phyloP scores from a whole-genome alignment of 495 filamentous ascomycete genomes.

The Penicillium arizonense region DNA sequence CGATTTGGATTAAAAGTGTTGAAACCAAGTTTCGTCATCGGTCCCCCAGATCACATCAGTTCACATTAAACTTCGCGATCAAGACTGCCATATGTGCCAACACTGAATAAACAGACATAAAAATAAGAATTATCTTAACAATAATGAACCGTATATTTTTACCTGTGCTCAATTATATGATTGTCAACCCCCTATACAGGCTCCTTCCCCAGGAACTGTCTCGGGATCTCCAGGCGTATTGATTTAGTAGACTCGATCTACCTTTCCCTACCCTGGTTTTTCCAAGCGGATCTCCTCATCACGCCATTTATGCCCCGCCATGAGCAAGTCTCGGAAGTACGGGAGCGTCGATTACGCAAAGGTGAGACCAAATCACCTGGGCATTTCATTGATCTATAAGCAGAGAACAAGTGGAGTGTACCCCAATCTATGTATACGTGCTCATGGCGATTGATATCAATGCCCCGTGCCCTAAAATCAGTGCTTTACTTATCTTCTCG shows the following conservation, averaged over 20 bases:
- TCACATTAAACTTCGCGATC: slow-evolving; percentile 9
- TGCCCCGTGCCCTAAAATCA: slow-evolving; percentile 13
- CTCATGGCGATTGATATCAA: slow-evolving; percentile 18
- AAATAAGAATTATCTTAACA: neutral
- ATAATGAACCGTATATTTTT: neutral
- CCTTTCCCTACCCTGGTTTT: no score
- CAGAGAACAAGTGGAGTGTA: slow-evolving; percentile 14
- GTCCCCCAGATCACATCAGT: slow-evolving; percentile 24
- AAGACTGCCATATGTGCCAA: neutral
- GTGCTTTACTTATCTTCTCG: slow-evolving; percentile 22
- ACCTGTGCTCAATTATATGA: neutral
- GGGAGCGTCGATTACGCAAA: slow-evolving; percentile 10
- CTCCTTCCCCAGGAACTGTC: neutral
- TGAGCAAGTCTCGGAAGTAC: slow-evolving; percentile 26
- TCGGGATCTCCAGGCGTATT: no score
- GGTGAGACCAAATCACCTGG: slow-evolving; percentile 3
- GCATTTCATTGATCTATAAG: neutral
- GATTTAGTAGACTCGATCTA: no score
- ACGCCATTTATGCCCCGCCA: slow-evolving; percentile 41
- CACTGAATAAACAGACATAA: no score
- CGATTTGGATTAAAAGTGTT: neutral
- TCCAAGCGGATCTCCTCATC: slow-evolving; percentile 12
- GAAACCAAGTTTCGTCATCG: slow-evolving; percentile 23
- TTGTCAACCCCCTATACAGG: no score
- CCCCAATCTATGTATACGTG: slow-evolving; percentile 14